Base-by-base conservation (phyloP, 2,329 filamentous ascomycete genomes). In the Alternaria metachromatica region DNA sequence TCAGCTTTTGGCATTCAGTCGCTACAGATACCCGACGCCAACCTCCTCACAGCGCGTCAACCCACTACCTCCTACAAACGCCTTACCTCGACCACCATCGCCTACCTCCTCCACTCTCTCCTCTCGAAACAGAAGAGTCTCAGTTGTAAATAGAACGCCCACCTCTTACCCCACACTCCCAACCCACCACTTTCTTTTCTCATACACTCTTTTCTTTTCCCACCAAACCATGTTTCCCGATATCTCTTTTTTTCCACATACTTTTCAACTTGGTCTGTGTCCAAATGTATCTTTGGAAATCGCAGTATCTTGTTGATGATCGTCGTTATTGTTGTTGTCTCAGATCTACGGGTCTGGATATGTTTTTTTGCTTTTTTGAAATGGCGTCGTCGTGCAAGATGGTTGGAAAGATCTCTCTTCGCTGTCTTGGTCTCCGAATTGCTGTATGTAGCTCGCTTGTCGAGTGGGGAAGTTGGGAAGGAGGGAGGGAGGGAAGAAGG, bases 21-120 rank as follows among this genome's bases (percentile, higher is more conserved):
- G 66, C 71, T 77, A 78, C 76, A 71, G 71, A 78, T 78, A 78
- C 76, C 76, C 76, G 75, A 78, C 72, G 72, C 67, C 60, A 62
- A 59, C 41, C 60, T 54, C 55, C 28, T 30, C 60, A 44, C 49
- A 54, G 60, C 49, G 60, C 60, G 60, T 62, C 60, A 62, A 59
- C 33, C 55, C 30, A 18, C 10, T 26, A 13, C 6, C 18, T 11
- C 18, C 57, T 18, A 15, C 33, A 50, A 28, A 41, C 20, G 10
- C n/a, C n/a, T 7, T n/a, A 44, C 46, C 45, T 41, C 41, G 4
- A 45, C 21, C 10, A 33, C 15, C 23, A 54, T 15, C 55, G 13
- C 28, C 23, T 37, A 15, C 33, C 23, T 55, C 37, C 30, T 33
- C n/a, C n/a, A 11, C 46, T 49, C 60, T 48, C 54, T 30, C 21